Evolutionary conservation across 148 eudicot species (phyloP).

Genomic region (Heliamphora exappendiculata): DNA sequence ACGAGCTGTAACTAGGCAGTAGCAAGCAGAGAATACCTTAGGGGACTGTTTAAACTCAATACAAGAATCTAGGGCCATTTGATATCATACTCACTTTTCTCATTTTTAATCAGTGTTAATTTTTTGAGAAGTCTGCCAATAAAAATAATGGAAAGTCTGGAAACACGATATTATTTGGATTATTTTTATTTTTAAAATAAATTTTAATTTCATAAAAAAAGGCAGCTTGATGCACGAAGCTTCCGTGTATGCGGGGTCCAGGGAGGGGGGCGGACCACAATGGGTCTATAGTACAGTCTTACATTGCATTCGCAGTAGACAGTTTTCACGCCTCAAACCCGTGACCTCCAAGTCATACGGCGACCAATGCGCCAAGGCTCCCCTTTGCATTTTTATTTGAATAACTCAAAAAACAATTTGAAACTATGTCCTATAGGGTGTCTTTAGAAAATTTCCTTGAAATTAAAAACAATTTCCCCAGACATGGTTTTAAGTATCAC

Average conservation of each 20-base stretch:
- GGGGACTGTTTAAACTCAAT: background rate
- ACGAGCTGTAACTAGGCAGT: background rate
- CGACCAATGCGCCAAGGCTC: no score
- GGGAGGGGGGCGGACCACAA: no score
- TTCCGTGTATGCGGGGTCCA: no score
- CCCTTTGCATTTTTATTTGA: background rate
- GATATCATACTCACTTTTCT: background rate
- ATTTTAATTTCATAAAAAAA: no score
- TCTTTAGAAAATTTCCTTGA: background rate
- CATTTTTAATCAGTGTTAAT: background rate
- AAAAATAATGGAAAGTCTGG: background rate
- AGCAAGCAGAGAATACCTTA: background rate
- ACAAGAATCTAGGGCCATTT: background rate
- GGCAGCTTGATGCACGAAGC: no score
- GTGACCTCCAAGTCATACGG: no score
- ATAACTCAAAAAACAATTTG: background rate
- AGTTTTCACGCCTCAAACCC: no score
- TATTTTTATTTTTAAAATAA: background rate
- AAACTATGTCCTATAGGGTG: background rate
- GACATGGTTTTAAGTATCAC: background rate
- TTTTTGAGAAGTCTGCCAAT: background rate
- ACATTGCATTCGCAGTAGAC: no score
- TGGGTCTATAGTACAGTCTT: no score
- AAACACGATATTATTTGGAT: background rate
- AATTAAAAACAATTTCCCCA: no score